Base-by-base conservation (phyloP, 306 rosid species). In the Acacia crassicarpa region DNA sequence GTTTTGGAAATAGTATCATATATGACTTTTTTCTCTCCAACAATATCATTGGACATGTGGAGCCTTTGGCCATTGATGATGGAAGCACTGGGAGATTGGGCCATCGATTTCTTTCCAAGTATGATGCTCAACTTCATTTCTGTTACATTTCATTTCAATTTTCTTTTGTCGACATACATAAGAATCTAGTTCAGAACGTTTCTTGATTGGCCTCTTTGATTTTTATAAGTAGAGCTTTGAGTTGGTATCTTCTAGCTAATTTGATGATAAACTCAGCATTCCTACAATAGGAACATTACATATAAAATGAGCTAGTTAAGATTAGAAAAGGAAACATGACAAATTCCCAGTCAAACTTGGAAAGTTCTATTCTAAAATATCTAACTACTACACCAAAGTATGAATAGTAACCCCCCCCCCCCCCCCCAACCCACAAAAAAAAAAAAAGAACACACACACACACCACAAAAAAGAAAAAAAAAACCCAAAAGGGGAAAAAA, bases 31-130 rank as follows among this genome's bases (percentile, higher is more conserved):
- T 95, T 95, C 86, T 89, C 97, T 46, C 98, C 98, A 43, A 86
- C 97, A 51, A 95, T 95, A 84, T 95, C 98, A 11, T 16, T 93
- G 88, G 97, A 95, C 62, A 93, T 95, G 97, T 95, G 98, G 98
- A 90, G 88, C 84, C 98, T 95, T 68, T 95, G 98, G 98, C 97
- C 98, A 19, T 75, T 93, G 92, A 95, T 95, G 98, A 91, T 93
- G 89, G 94, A 95, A 80, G 91, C 98, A 32, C 87, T 95, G 85
- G 87, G 91, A 53, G 98, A 93, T 80, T 95, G 97, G 97, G 98
- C 98, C 19, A 91, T 95, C 1, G 98, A 95, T 85, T 93, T 90
- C 85, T 95, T 93, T 82, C 91, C 98, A 78, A 95, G 98, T 95
- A 80, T 77, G 93, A 74, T 58, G n/a, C 51, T 53, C 35, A 73